phyloP scores from a whole-genome alignment of 257 asterid genomes.

The Marsdenia floribunda region DNA sequence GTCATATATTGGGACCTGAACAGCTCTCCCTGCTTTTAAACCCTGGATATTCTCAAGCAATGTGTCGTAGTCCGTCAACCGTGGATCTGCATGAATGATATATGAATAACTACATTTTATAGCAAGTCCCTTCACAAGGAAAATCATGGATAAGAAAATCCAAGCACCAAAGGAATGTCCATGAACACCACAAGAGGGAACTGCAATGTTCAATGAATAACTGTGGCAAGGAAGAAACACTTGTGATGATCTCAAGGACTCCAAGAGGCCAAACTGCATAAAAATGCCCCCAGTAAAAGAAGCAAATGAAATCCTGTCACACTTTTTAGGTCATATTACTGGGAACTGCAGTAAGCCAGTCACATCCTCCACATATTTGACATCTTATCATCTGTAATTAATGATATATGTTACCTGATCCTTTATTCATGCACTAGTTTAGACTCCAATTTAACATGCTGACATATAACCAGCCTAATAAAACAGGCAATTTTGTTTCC shows the following conservation, averaged over 20 bases:
- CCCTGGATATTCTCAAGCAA: slow-evolving; percentile 79
- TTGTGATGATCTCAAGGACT: not conserved
- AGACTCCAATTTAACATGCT: not conserved
- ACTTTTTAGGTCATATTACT: not conserved
- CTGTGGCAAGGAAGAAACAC: not conserved
- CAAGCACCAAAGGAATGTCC: not conserved
- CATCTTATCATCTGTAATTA: not conserved
- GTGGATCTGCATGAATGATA: slow-evolving; percentile 72
- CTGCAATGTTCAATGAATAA: not conserved
- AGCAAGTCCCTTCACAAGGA: not conserved
- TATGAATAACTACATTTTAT: slow-evolving; percentile 20
- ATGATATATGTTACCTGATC: not conserved
- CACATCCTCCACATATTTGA: not conserved
- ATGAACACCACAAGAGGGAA: not conserved
- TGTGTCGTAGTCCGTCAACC: slow-evolving; percentile 95
- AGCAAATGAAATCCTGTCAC: not conserved
- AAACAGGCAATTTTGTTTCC: not conserved
- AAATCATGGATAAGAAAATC: not conserved
- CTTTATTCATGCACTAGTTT: no score
- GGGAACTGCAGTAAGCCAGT: not conserved
- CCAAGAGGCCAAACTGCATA: not conserved
- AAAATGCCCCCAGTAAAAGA: not conserved
- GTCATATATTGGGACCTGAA: slow-evolving; percentile 86
- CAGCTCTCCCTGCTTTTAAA: slow-evolving; percentile 73
- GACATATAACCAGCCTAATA: not conserved